Conservation (phyloP, 495 filamentous ascomycete genomes). For the Neurospora tetrasperma region DNA sequence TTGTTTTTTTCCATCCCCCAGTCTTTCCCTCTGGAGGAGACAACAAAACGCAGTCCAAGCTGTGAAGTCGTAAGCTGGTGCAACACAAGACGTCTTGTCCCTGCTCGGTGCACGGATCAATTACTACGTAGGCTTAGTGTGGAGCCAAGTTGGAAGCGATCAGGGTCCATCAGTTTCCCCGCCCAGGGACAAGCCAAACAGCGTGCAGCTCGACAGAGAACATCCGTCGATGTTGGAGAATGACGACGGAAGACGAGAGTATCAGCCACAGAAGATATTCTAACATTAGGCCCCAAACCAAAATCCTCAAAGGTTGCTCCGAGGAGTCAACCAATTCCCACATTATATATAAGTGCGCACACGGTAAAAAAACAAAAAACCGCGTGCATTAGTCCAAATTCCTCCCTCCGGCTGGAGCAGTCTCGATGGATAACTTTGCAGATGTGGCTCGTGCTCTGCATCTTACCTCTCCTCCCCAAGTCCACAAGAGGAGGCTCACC, state of each 20-base stretch:
- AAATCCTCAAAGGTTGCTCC: neutral
- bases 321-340: neutral
- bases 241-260: neutral
- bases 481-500: neutral
- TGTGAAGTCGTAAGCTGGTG: neutral
- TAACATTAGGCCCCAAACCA: neutral
- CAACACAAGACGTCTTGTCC: neutral
- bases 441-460: neutral
- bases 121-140: neutral
- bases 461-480: neutral
- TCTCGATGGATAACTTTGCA: neutral
- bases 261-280: neutral
- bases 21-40: neutral
- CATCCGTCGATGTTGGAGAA: neutral
- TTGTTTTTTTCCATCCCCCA: neutral
- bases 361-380: neutral
- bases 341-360: neutral
- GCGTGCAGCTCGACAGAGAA: neutral
- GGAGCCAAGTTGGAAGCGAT: neutral
- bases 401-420: neutral
- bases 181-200: neutral
- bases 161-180: neutral
- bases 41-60: neutral
- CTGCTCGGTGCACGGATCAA: neutral
- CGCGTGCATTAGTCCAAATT: neutral